phyloP scores from a whole-genome alignment of 345 rosid species.

The Anacardium occidentale region DNA sequence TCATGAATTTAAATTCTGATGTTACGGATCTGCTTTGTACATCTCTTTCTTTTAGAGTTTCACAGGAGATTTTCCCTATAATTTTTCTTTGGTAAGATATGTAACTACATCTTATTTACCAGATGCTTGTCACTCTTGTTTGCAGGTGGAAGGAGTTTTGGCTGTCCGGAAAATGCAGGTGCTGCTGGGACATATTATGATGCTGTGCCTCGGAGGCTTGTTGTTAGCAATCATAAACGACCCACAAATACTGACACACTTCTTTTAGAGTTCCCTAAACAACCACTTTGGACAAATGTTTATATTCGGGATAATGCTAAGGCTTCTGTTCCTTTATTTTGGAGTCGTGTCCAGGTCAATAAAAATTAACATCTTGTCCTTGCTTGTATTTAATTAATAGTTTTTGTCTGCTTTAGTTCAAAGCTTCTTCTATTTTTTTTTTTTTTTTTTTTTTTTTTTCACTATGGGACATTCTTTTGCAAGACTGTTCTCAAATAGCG shows the following conservation, averaged over 20 bases:
- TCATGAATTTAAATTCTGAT: not conserved
- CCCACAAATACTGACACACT: constrained; percentile 67
- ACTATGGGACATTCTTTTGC: not conserved
- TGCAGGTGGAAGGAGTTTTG: constrained; percentile 63
- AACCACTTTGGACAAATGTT: constrained; percentile 66
- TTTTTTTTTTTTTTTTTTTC: not conserved
- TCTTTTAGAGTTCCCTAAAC: constrained; percentile 67
- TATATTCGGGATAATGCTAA: constrained; percentile 49
- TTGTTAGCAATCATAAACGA: constrained; percentile 52
- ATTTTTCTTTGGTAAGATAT: not conserved
- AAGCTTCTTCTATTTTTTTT: not conserved
- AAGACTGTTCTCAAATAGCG: not conserved
- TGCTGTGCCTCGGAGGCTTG: constrained; percentile 70
- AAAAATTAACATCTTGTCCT: constrained; percentile 13
- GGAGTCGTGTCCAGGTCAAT: constrained; percentile 77
- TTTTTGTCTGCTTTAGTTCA: constrained; percentile 1
- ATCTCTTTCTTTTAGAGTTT: not conserved
- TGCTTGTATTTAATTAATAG: constrained; percentile 10
- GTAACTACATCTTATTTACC: not conserved
- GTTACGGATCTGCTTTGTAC: not conserved
- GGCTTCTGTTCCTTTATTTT: constrained; percentile 67
- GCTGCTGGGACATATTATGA: constrained; percentile 77
- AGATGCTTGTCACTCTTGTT: constrained; percentile 6
- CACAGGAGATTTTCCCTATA: not conserved
- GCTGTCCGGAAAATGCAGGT: constrained; percentile 63